These are phyloP conservation scores for Cryptococcus maquisensis DNA, from an alignment of 1,284 basidiomycete species.

Conservation along the genomic window DNA sequence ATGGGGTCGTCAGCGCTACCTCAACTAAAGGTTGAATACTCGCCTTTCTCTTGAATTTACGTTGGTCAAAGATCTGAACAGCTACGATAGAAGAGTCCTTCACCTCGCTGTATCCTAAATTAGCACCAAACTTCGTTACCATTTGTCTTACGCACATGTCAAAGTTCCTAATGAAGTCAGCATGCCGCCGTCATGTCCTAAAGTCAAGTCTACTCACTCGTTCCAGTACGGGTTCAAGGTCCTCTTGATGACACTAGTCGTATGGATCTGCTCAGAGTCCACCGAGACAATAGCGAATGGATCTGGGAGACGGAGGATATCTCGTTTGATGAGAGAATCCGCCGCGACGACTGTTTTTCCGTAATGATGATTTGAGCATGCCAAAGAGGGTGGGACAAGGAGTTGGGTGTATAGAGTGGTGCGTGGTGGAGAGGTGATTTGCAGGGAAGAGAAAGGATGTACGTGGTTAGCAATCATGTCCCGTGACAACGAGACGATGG, in stretches of 20 bases:
- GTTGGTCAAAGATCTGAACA: slow-evolving; percentile 94
- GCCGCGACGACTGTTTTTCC: slow-evolving; percentile 74
- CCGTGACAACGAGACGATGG: neutral
- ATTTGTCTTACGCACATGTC: slow-evolving; percentile 59
- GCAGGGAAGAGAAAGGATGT: neutral
- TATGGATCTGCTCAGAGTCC: slow-evolving; percentile 89
- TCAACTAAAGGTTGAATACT: neutral
- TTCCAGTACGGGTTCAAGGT: slow-evolving; percentile 92
- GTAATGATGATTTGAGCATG: neutral
- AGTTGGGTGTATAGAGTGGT: neutral
- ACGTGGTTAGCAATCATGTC: neutral
- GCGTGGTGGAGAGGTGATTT: slow-evolving; percentile 1
- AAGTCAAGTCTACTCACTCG: slow-evolving; percentile 52
- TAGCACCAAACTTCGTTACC: neutral
- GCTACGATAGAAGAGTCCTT: slow-evolving; percentile 86
- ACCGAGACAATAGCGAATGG: slow-evolving; percentile 94
- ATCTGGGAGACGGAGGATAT: slow-evolving; percentile 86
- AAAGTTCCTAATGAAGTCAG: slow-evolving; percentile 56
- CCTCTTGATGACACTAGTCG: slow-evolving; percentile 83
- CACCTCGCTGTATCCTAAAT: slow-evolving; percentile 59
- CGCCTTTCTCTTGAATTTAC: slow-evolving; percentile 84
- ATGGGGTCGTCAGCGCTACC: neutral
- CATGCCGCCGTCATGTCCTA: neutral
- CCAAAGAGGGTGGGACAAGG: neutral
- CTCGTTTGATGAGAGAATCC: slow-evolving; percentile 80